phyloP scores from a whole-genome alignment of 257 asterid genomes.

The Phtheirospermum japonicum region DNA sequence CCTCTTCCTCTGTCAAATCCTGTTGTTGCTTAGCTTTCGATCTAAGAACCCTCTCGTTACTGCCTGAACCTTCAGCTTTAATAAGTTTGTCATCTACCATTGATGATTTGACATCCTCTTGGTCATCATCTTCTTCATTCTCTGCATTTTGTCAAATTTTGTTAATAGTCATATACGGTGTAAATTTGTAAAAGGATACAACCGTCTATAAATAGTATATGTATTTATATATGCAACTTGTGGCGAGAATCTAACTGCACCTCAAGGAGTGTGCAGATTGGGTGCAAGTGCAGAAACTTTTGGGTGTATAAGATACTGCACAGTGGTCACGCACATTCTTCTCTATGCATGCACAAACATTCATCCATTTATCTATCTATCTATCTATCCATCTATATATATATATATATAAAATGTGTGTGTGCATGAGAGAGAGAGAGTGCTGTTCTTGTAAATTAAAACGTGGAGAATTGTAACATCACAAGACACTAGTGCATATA shows the following conservation, averaged over 20 bases:
- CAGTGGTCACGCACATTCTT: background rate
- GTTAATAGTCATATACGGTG: background rate
- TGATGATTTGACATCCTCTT: background rate
- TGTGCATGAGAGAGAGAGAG: no score
- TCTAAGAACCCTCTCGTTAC: background rate
- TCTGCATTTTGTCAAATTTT: background rate
- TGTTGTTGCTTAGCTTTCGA: background rate
- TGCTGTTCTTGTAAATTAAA: no score
- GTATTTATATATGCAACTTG: background rate
- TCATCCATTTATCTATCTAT: background rate
- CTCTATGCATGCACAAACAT: conserved; percentile 1
- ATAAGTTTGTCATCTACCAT: background rate
- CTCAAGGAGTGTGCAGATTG: background rate
- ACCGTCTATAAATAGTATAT: background rate
- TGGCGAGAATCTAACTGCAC: background rate
- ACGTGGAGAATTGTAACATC: no score
- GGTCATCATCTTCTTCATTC: background rate
- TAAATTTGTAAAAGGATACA: background rate
- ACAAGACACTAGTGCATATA: no score
- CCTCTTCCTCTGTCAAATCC: background rate
- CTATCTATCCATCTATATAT: background rate
- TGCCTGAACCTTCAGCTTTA: background rate
- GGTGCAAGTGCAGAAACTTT: background rate
- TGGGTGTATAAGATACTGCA: background rate
- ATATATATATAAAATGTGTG: no score